Evolutionary conservation across 192 early-diverging fungal genomes (phyloP).

Genomic region (Dissophora globulifera): DNA sequence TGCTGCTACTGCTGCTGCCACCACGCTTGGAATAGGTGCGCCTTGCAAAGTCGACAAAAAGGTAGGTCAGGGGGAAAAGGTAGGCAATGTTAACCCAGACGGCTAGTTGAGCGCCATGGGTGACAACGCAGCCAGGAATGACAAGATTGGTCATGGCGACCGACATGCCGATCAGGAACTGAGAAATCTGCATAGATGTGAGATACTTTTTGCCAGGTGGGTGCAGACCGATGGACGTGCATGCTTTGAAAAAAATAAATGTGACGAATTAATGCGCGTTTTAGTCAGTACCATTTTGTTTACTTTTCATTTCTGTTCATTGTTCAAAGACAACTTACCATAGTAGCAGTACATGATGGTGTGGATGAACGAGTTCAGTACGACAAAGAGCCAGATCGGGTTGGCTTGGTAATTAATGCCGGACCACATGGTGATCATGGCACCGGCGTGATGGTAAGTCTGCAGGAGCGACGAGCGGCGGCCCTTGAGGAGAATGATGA

Average conservation of each 20-base stretch:
- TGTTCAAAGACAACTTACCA: no score
- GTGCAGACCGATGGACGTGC: constrained; percentile 72
- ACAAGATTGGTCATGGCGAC: constrained; percentile 71
- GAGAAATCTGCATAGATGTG: constrained; percentile 78
- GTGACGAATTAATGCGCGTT: no score
- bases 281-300: no score
- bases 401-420: constrained; percentile 69
- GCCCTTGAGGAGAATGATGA: constrained; percentile 81
- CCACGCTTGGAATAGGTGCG: constrained; percentile 44
- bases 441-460: constrained; percentile 83
- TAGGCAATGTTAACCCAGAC: constrained; percentile 68
- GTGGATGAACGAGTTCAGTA: constrained; percentile 83
- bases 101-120: constrained; percentile 57
- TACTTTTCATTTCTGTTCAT: no score
- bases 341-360: constrained; percentile 86
- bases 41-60: constrained; percentile 79
- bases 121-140: constrained; percentile 60
- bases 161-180: constrained; percentile 77
- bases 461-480: constrained; percentile 75
- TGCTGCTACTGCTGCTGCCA: no score
- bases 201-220: constrained; percentile 79
- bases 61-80: constrained; percentile 71
- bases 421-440: constrained; percentile 79
- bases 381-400: constrained; percentile 77
- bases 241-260: no score